Evolutionary conservation across 164 flowering plant species (phyloP).

Genomic region (Akebia trifoliata): DNA sequence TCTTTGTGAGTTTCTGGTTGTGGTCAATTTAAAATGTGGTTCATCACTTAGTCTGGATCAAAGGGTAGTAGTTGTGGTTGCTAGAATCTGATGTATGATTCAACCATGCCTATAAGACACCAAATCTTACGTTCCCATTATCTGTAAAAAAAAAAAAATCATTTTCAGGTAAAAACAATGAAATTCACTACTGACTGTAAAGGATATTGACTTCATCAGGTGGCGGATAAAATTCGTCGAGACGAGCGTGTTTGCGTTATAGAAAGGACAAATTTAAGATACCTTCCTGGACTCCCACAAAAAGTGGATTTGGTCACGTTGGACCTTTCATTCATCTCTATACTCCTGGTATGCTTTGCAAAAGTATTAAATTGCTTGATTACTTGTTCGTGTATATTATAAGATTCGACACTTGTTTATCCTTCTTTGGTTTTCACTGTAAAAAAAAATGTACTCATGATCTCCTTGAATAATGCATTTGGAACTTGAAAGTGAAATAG

Average conservation of each 20-base stretch:
- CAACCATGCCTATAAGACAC: background rate
- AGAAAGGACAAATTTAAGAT: conserved; percentile 90
- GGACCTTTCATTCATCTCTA: conserved; percentile 96
- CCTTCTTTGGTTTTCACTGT: too few species aligned
- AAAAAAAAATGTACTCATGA: too few species aligned
- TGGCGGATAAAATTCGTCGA: conserved; percentile 84
- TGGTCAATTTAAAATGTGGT: too few species aligned
- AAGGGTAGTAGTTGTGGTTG: background rate
- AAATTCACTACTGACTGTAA: background rate
- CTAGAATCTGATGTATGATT: background rate
- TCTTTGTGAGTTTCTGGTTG: too few species aligned
- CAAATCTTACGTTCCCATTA: background rate
- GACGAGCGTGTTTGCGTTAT: conserved; percentile 79
- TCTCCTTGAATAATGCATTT: background rate
- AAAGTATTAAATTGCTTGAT: background rate
- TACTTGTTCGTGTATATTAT: too few species aligned
- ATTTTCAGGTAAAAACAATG: too few species aligned
- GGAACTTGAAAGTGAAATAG: background rate
- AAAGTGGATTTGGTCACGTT: conserved; percentile 93
- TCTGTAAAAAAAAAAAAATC: too few species aligned
- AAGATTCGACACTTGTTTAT: too few species aligned
- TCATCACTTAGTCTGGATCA: too few species aligned
- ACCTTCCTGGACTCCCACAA: conserved; percentile 82
- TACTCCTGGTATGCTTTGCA: conserved; percentile 66
- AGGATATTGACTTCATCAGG: conserved; percentile 37